Percentiles rank a stretch among this genome's conserved stretches.
These are phyloP conservation scores for Trichophaea hybrida DNA, from an alignment of 2,329 filamentous ascomycete genomes.

Conservation along the genomic window DNA sequence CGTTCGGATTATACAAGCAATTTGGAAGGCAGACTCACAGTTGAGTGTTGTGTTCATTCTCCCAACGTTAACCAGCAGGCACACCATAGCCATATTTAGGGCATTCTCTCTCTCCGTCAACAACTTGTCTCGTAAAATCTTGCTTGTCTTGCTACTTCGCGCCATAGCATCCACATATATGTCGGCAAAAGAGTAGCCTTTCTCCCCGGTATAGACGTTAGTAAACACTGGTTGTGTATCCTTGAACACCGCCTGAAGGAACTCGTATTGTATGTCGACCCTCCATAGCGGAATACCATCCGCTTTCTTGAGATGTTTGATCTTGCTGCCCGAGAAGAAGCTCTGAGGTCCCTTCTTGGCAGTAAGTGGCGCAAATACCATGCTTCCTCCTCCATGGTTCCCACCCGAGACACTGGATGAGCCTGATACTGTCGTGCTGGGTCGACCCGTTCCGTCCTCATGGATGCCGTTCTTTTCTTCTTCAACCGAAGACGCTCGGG, in stretches of 20 bases:
- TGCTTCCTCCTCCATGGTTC: not conserved
- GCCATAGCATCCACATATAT: conserved; percentile 98
- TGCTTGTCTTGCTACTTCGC: conserved; percentile 96
- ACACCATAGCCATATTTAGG: conserved; percentile 99
- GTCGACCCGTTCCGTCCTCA: not conserved
- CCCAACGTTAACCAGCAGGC: conserved; percentile 88
- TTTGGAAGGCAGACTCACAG: conserved; percentile 43
- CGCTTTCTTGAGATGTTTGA: conserved; percentile 73
- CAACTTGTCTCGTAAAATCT: conserved; percentile 92
- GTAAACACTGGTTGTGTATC: conserved; percentile 66
- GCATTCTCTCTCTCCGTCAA: conserved; percentile 81
- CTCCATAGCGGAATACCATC: conserved; percentile 79
- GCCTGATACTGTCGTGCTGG: conserved; percentile 1
- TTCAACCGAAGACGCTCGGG: not conserved
- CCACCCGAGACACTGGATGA: conserved; percentile 3
- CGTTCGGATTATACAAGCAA: not conserved
- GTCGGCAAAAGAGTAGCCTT: conserved; percentile 62
- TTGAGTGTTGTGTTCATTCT: conserved; percentile 98
- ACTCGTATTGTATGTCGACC: conserved; percentile 78
- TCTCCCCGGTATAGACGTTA: conserved; percentile 71
- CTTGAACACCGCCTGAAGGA: conserved; percentile 66
- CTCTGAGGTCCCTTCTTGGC: conserved; percentile 6
- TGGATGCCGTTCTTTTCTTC: not conserved
- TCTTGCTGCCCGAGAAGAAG: conserved; percentile 39
- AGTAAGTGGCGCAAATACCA: not conserved